A percentile compares a stretch with the other conserved stretches of the same genome.
phyloP scores from a whole-genome alignment of 2,329 filamentous ascomycete species.

The Penicillium sp. region DNA sequence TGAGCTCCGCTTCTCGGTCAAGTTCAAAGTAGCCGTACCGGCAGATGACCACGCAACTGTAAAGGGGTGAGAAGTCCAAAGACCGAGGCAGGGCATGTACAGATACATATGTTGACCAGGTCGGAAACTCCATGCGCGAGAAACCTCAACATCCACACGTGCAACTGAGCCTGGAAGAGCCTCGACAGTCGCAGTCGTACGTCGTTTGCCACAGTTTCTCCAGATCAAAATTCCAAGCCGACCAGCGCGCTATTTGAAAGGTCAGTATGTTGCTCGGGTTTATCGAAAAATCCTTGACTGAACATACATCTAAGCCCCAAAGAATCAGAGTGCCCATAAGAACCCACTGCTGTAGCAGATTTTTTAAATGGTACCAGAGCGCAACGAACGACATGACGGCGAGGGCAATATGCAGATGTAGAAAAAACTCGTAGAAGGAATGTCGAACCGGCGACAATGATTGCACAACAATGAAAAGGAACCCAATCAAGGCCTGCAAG shows the following conservation, averaged over 20 bases:
- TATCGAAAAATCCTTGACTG: neutral
- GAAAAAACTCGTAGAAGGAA: constrained; percentile 50
- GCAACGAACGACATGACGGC: constrained; percentile 45
- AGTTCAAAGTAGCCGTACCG: constrained; percentile 11
- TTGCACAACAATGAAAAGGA: constrained; percentile 45
- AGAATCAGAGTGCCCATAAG: constrained; percentile 37
- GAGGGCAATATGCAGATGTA: constrained; percentile 47
- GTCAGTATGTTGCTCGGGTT: constrained; percentile 18
- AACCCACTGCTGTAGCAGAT: constrained; percentile 34
- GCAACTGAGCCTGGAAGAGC: constrained; percentile 61
- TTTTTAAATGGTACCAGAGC: constrained; percentile 41
- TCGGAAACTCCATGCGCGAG: constrained; percentile 36
- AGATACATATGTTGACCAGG: constrained; percentile 61
- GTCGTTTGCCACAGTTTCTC: constrained; percentile 54
- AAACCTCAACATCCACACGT: constrained; percentile 44
- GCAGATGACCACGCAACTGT: constrained; percentile 45
- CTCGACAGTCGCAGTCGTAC: constrained; percentile 58
- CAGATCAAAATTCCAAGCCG: constrained; percentile 54
- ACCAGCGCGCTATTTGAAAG: constrained; percentile 41
- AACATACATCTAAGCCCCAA: constrained; percentile 39
- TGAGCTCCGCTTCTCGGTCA: constrained; percentile 33
- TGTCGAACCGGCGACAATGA: constrained; percentile 48
- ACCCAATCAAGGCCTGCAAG: constrained; percentile 43
- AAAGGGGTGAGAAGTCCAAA: constrained; percentile 50
- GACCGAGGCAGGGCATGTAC: constrained; percentile 55